phyloP scores from a whole-genome alignment of 768 basidiomycete species.

The Collybiopsis luxurians region DNA sequence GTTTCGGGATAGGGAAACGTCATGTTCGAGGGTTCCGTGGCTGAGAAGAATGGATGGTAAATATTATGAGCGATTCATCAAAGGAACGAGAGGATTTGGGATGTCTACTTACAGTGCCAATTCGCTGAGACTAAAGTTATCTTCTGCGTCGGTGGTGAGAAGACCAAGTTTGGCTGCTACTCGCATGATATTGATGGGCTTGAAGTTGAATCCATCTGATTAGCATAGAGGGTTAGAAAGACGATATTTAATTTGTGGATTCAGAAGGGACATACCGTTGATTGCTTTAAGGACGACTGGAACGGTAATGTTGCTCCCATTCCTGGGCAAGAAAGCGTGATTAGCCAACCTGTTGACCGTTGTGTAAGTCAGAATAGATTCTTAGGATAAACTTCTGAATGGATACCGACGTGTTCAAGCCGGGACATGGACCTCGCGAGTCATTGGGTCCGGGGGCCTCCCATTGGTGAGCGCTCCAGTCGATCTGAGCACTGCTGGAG shows the following conservation, averaged over 20 bases:
- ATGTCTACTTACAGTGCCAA: neutral
- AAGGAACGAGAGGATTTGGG: neutral
- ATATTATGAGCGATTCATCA: neutral
- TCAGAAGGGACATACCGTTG: neutral
- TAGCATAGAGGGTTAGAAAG: too few species aligned
- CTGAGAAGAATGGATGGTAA: conserved; percentile 3
- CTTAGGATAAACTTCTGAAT: neutral
- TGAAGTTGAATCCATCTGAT: neutral
- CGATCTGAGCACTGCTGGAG: neutral
- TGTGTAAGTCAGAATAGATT: too few species aligned
- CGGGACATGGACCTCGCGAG: conserved; percentile 6
- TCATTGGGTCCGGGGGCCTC: neutral
- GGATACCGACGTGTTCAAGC: conserved; percentile 5
- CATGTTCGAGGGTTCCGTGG: conserved; percentile 13
- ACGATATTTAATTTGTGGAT: too few species aligned
- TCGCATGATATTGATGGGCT: neutral
- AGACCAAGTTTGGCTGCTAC: neutral
- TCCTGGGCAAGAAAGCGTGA: conserved; percentile 7
- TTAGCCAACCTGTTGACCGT: conserved; percentile 4
- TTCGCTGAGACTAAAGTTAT: neutral
- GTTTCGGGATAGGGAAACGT: conserved; percentile 11
- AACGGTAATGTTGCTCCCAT: conserved; percentile 8
- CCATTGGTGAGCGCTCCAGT: conserved; percentile 2
- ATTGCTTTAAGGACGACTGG: neutral
- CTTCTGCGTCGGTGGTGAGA: neutral